phyloP scores from a whole-genome alignment of 208 protist species.

The Leishmania lainsoni region DNA sequence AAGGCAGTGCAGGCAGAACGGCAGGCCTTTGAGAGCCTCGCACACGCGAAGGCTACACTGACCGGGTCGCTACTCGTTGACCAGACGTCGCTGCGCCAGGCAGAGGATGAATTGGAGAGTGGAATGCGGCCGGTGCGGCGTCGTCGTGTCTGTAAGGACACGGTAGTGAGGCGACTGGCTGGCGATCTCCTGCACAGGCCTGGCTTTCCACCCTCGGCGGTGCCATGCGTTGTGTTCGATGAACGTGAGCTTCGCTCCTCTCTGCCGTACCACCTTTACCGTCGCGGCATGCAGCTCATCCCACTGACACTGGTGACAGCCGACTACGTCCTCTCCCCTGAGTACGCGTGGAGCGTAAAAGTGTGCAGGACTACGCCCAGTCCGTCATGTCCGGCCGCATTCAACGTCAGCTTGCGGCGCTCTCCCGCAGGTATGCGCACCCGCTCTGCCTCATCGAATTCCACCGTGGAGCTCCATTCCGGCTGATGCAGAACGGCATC shows the following conservation, averaged over 20 bases:
- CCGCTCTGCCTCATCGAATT: conserved; percentile 86
- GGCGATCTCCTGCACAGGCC: neutral
- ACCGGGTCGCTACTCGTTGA: conserved; percentile 69
- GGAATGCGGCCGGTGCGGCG: conserved; percentile 27
- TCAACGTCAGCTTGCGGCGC: conserved; percentile 64
- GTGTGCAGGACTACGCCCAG: conserved; percentile 72
- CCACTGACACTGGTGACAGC: conserved; percentile 79
- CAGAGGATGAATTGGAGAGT: conserved; percentile 57
- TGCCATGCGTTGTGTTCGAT: conserved; percentile 79
- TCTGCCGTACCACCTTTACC: conserved; percentile 76
- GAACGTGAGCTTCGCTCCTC: conserved; percentile 85
- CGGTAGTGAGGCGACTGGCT: conserved; percentile 1
- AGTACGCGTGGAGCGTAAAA: conserved; percentile 87
- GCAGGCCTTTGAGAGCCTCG: conserved; percentile 68
- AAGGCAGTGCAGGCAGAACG: conserved; percentile 50
- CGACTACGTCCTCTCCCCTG: conserved; percentile 84
- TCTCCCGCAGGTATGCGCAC: conserved; percentile 61
- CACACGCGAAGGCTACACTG: conserved; percentile 76
- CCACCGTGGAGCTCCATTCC: conserved; percentile 55
- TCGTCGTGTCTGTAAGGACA: neutral
- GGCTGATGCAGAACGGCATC: conserved; percentile 45
- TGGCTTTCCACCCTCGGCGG: neutral
- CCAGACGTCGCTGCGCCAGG: conserved; percentile 46
- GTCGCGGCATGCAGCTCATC: conserved; percentile 71
- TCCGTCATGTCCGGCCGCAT: conserved; percentile 79